phyloP scores from a whole-genome alignment of 2,329 filamentous ascomycete species.

The Sporothrix globosa region DNA sequence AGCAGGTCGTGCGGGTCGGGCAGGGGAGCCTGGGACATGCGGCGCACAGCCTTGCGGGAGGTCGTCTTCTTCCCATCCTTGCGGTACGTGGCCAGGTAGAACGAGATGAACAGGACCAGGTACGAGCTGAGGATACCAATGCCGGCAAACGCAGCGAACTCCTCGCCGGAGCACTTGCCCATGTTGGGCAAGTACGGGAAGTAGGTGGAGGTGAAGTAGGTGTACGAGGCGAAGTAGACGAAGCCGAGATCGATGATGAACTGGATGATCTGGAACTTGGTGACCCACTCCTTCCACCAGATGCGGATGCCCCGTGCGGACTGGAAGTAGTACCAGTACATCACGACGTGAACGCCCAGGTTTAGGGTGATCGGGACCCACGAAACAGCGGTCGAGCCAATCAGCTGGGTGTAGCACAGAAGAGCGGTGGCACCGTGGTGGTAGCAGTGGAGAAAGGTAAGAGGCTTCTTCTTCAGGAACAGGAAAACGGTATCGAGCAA shows the following conservation, averaged over 20 bases:
- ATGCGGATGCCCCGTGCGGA: constrained; percentile 91
- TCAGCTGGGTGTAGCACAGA: constrained; percentile 96
- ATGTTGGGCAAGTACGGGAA: constrained; percentile 80
- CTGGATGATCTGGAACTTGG: constrained; percentile 93
- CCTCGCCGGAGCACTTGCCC: constrained; percentile 89
- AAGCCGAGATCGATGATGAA: constrained; percentile 97
- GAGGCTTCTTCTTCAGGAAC: constrained; percentile 98
- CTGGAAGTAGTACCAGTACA: constrained; percentile 99
- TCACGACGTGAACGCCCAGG: constrained; percentile 91
- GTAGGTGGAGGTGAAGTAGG: constrained; percentile 98
- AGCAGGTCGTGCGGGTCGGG: constrained; percentile 81
- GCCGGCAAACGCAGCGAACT: constrained; percentile 91
- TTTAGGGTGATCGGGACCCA: constrained; percentile 95
- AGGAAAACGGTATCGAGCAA: constrained; percentile 94
- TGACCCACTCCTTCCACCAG: constrained; percentile 99
- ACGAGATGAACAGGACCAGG: constrained; percentile 96
- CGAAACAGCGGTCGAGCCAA: constrained; percentile 88
- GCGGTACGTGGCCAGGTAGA: constrained; percentile 97
- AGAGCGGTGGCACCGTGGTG: constrained; percentile 96
- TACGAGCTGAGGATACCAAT: constrained; percentile 93
- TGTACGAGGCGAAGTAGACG: constrained; percentile 78
- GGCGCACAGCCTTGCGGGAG: constrained; percentile 74
- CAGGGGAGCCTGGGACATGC: constrained; percentile 67
- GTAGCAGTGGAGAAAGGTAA: constrained; percentile 99
- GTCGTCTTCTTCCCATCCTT: constrained; percentile 78